These are phyloP conservation scores for Paramecium tetraurelia DNA, from an alignment of 73 alveolate species.

Conservation along the genomic window DNA sequence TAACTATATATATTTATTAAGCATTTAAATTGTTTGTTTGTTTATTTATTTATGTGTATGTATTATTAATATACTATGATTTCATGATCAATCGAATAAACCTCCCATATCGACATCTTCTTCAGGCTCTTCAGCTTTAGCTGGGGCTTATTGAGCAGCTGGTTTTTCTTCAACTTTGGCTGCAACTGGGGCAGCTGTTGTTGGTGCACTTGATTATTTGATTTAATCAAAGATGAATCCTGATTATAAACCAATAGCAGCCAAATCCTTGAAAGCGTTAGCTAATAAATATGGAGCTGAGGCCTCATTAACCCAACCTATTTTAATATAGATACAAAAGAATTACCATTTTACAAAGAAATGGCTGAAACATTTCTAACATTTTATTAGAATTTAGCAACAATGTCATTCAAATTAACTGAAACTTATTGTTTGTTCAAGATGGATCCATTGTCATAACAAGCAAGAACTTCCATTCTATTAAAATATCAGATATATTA, in stretches of 20 bases:
- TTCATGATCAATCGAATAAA: slow-evolving; percentile 82
- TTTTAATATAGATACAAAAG: slow-evolving; percentile 41
- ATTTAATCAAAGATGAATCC: slow-evolving; percentile 86
- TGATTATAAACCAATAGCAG: slow-evolving; percentile 92
- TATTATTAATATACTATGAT: slow-evolving; percentile 4
- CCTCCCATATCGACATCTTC: slow-evolving; percentile 96
- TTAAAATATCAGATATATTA: neutral
- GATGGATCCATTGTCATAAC: slow-evolving; percentile 93
- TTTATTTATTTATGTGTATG: slow-evolving; percentile 8
- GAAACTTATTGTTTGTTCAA: slow-evolving; percentile 96
- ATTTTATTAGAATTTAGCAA: slow-evolving; percentile 73
- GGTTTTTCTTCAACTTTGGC: slow-evolving; percentile 66
- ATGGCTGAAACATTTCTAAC: slow-evolving; percentile 86
- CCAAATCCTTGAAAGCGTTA: slow-evolving; percentile 97
- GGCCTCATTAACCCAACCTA: slow-evolving; percentile 84
- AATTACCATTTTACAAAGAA: slow-evolving; percentile 77
- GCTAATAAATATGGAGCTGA: slow-evolving; percentile 96
- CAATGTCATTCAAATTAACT: slow-evolving; percentile 87
- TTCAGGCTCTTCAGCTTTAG: slow-evolving; percentile 85
- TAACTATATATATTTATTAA: neutral
- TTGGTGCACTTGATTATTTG: slow-evolving; percentile 70
- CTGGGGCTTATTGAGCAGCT: slow-evolving; percentile 43
- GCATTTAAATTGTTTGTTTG: neutral
- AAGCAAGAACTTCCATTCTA: slow-evolving; percentile 85
- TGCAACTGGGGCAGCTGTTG: slow-evolving; percentile 62